phyloP scores from a whole-genome alignment of 441 rosid genomes.

The Gossypium davidsonii region DNA sequence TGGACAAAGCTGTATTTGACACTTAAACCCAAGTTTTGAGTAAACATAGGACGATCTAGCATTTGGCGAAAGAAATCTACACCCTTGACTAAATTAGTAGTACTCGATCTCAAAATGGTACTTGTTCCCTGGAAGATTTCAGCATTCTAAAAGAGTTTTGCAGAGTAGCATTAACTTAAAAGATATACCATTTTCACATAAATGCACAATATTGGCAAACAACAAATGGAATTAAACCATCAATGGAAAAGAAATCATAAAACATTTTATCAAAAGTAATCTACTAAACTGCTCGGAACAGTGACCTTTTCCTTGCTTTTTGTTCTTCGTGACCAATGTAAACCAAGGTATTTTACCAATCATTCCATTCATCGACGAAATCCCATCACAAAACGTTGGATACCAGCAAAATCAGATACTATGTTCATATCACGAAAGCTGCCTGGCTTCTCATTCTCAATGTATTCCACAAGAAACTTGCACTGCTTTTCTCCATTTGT shows the following conservation, averaged over 20 bases:
- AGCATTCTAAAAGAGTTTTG: neutral
- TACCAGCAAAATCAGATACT: constrained; percentile 67
- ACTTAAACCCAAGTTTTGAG: neutral
- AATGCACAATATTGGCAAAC: neutral
- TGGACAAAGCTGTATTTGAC: neutral
- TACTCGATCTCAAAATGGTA: neutral
- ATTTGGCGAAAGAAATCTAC: too few species aligned
- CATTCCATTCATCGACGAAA: constrained; percentile 32
- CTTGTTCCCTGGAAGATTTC: neutral
- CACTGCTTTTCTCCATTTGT: constrained; percentile 83
- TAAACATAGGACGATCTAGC: too few species aligned
- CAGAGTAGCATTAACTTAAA: neutral
- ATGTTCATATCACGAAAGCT: constrained; percentile 43
- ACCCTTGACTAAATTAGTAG: neutral
- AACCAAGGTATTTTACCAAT: neutral
- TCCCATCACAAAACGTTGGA: constrained; percentile 59
- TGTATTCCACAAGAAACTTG: constrained; percentile 53
- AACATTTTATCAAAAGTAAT: neutral
- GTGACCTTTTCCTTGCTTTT: neutral
- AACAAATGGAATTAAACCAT: neutral
- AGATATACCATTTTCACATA: neutral
- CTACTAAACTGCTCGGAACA: neutral
- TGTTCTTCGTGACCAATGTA: neutral
- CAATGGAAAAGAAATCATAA: neutral
- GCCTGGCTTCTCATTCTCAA: constrained; percentile 30